Base-by-base conservation (phyloP, 495 filamentous ascomycete genomes). In the Evansstolkia leycettana region DNA sequence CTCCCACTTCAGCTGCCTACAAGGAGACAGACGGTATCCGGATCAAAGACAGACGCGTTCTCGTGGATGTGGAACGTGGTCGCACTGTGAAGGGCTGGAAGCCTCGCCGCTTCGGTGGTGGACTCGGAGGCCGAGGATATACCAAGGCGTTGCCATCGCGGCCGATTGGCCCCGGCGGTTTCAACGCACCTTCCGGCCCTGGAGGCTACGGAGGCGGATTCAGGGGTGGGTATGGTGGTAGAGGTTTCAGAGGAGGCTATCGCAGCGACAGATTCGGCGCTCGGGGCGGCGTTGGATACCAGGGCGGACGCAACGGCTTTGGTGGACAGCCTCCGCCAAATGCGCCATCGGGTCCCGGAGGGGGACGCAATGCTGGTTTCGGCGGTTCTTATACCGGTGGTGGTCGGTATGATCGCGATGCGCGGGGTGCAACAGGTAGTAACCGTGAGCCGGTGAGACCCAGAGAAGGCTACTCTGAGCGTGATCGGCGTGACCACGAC, bases 1-100 rank as follows among this genome's bases (percentile, higher is more conserved):
- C 30, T 36, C 45, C 45, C 50, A 46, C 35, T 54, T 37, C 60
- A 83, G 78, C 76, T 48, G 80, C 80, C 50, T 85, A 84, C 64
- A 85, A 85, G 59, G 80, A 82, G 54, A 82, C 76, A 55, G 90
- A 95, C 72, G 84, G 84, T 46, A 82, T 94, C 39, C 77, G 80
- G 28, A 94, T 96, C 64, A 92, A 83, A 55, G 88, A 88, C 46
- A 78, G 90, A 45, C 78, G 81, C 35, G 83, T 95, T 42, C 73
- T 92, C 51, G 87, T 98, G 39, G 90, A 98, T 58, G 89, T 95
- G 33, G 90, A 98, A 58, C 80, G 92, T 52, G 92, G 90, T 42
- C 81, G 90, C 37, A 95, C 90, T 24, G 85, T 94, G 30, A 83
- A 83, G 49, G 87, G 82, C 31, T 98, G 90, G 90, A 84, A 83